These are phyloP conservation scores for Dioscorea cayenensis DNA, from an alignment of 116 monocot genomes.

Conservation along the genomic window DNA sequence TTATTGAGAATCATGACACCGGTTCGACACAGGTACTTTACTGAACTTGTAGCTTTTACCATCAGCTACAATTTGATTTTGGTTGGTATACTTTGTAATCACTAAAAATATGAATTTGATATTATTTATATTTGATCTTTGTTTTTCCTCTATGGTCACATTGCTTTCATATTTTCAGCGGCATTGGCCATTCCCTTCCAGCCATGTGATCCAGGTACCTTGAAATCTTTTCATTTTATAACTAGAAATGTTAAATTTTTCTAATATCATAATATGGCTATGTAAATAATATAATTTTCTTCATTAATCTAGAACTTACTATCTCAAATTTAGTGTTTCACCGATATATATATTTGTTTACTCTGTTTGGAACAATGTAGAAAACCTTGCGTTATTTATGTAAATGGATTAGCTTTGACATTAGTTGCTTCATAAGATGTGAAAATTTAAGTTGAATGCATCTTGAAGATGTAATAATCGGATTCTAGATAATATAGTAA, in stretches of 20 bases:
- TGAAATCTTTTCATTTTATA: neutral
- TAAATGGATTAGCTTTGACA: too few species aligned
- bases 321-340: too few species aligned
- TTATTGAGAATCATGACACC: constrained; percentile 88
- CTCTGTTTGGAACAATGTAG: too few species aligned
- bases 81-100: too few species aligned
- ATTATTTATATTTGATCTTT: neutral
- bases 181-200: constrained; percentile 77
- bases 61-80: neutral
- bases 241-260: neutral
- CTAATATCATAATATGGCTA: neutral
- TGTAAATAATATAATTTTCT: neutral
- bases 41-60: neutral
- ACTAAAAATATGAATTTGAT: neutral
- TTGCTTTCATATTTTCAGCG: constrained; percentile 23
- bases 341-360: too few species aligned
- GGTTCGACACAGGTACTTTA: constrained; percentile 75
- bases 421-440: too few species aligned
- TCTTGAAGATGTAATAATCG: too few species aligned
- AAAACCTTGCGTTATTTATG: too few species aligned
- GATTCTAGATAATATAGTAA: too few species aligned
- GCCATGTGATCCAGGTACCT: constrained; percentile 65
- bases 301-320: too few species aligned
- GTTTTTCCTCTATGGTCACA: neutral
- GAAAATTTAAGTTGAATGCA: too few species aligned